Evolutionary conservation across 2,329 filamentous ascomycete species (phyloP).

Genomic region (Sporothrix euskadiensis): DNA sequence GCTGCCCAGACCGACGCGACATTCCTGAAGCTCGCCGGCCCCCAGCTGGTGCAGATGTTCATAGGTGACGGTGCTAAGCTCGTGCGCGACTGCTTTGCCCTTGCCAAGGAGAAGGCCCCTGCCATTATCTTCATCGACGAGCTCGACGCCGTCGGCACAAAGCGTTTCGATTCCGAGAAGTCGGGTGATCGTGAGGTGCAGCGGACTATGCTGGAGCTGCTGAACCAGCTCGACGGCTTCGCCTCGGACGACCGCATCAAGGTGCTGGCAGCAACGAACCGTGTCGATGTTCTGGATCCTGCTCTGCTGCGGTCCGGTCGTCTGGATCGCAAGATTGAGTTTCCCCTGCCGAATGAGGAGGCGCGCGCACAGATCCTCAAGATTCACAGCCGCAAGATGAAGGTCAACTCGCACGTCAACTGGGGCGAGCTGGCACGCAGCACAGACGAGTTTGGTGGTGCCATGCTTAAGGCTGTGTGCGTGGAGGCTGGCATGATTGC

Average conservation of each 20-base stretch:
- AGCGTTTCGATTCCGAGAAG: conserved; percentile 98
- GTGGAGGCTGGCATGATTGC: conserved; percentile 99
- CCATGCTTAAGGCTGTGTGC: conserved; percentile 96
- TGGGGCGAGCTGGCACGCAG: conserved; percentile 92
- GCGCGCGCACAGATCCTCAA: conserved; percentile 94
- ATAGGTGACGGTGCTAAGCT: conserved; percentile 98
- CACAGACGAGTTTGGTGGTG: conserved; percentile 97
- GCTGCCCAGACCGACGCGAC: conserved; percentile 97
- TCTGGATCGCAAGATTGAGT: conserved; percentile 96
- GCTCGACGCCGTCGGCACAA: conserved; percentile 95
- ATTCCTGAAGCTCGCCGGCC: conserved; percentile 96
- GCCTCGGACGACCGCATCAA: conserved; percentile 97
- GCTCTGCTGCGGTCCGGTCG: conserved; percentile 88
- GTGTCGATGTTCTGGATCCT: conserved; percentile 89
- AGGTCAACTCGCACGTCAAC: conserved; percentile 87
- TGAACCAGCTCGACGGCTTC: conserved; percentile 98
- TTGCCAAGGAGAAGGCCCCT: conserved; percentile 97
- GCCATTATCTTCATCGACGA: conserved; percentile 99
- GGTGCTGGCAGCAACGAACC: conserved; percentile 91
- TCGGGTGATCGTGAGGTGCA: conserved; percentile 97
- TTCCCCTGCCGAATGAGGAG: conserved; percentile 96
- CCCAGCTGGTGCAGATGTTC: conserved; percentile 99
- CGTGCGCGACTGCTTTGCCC: conserved; percentile 93
- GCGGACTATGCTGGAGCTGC: conserved; percentile 95
- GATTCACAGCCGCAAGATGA: conserved; percentile 99